Evolutionary conservation across 306 rosid genomes (phyloP).

Genomic region (Sesbania bispinosa): DNA sequence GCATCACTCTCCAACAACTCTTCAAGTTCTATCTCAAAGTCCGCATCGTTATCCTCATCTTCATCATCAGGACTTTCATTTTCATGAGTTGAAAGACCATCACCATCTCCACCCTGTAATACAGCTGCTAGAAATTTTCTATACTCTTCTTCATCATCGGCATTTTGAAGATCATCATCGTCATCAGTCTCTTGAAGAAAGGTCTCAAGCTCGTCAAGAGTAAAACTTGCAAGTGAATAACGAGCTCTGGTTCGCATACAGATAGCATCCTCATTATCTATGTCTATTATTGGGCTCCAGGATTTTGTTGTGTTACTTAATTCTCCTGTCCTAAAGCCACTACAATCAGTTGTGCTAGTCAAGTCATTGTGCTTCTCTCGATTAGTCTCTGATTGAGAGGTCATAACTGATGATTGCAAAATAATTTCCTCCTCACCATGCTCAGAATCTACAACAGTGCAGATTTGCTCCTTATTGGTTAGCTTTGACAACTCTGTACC

Average conservation of each 20-base stretch:
- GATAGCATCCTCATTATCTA: constrained; percentile 73
- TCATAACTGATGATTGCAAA: constrained; percentile 39
- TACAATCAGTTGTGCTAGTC: constrained; percentile 24
- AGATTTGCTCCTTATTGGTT: constrained; percentile 18
- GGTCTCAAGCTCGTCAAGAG: constrained; percentile 89
- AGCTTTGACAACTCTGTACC: constrained; percentile 30
- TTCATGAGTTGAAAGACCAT: constrained; percentile 45
- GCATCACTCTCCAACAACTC: constrained; percentile 86
- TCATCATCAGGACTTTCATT: constrained; percentile 74
- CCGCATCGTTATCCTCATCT: constrained; percentile 92
- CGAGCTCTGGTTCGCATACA: constrained; percentile 96
- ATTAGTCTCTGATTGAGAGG: constrained; percentile 37
- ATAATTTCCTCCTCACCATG: constrained; percentile 62
- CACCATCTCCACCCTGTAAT: constrained; percentile 66
- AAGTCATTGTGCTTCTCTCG: constrained; percentile 38
- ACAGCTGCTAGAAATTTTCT: constrained; percentile 86
- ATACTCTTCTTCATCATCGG: constrained; percentile 88
- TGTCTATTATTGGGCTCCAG: constrained; percentile 35
- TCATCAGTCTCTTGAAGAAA: constrained; percentile 98
- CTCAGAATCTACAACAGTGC: constrained; percentile 38
- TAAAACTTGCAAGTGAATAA: constrained; percentile 82
- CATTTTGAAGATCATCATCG: constrained; percentile 88
- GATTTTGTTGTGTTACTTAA: constrained; percentile 29
- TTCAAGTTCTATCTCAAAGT: constrained; percentile 95
- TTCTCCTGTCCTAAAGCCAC: constrained; percentile 36